These are phyloP conservation scores for Phialophora chinensis DNA, from an alignment of 2,329 filamentous ascomycete species.

Conservation along the genomic window DNA sequence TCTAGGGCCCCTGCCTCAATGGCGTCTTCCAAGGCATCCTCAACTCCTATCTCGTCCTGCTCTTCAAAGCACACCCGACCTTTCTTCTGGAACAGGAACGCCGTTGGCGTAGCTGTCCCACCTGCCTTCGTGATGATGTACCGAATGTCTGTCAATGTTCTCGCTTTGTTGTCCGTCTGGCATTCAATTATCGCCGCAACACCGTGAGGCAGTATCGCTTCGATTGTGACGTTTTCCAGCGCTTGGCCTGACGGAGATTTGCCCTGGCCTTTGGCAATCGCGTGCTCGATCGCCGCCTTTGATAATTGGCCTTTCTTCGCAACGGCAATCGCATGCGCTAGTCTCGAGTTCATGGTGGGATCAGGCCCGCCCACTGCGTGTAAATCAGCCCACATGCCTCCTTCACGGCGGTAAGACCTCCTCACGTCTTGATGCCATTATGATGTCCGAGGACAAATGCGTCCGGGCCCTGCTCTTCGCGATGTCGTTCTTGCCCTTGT, in stretches of 20 bases:
- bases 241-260: slow-evolving; percentile 73
- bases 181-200: slow-evolving; percentile 69
- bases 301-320: slow-evolving; percentile 88
- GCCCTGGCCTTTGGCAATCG: slow-evolving; percentile 88
- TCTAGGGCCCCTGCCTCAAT: slow-evolving; percentile 78
- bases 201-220: slow-evolving; percentile 57
- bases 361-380: slow-evolving; percentile 75
- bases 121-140: slow-evolving; percentile 72
- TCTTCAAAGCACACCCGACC: slow-evolving; percentile 75
- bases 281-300: slow-evolving; percentile 81
- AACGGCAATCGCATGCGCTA: slow-evolving; percentile 72
- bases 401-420: not conserved
- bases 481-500: slow-evolving; percentile 83
- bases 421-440: slow-evolving; percentile 74
- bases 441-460: slow-evolving; percentile 73
- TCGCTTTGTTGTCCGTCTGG: slow-evolving; percentile 80
- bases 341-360: slow-evolving; percentile 73
- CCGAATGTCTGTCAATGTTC: slow-evolving; percentile 75
- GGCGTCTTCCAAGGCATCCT: slow-evolving; percentile 78
- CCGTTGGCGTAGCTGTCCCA: slow-evolving; percentile 73
- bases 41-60: slow-evolving; percentile 59
- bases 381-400: not conserved
- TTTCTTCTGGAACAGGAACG: slow-evolving; percentile 83
- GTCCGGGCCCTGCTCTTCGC: slow-evolving; percentile 75
- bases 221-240: slow-evolving; percentile 63